These are phyloP conservation scores for Trichothecium roseum DNA, from an alignment of 2,329 filamentous ascomycete genomes.

Conservation along the genomic window DNA sequence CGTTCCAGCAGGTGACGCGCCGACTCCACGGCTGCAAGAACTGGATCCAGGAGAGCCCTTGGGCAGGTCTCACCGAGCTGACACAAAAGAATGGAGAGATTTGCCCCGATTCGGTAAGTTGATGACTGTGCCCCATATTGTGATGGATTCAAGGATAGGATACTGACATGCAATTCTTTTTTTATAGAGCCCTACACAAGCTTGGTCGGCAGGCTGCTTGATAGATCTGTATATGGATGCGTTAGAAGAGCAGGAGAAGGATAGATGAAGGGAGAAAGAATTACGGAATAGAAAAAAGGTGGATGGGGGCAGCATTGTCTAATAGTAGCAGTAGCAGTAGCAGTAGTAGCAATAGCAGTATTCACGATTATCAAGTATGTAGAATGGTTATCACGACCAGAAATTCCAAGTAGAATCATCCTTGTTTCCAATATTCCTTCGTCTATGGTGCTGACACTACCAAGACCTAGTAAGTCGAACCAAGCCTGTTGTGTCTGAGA, in stretches of 20 bases:
- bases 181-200: constrained; percentile 75
- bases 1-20: constrained; percentile 88
- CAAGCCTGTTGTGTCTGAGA: too few species aligned
- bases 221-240: constrained; percentile 96
- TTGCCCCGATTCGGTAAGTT: constrained; percentile 77
- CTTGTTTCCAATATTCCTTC: too few species aligned
- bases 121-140: constrained; percentile 3
- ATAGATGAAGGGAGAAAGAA: neutral
- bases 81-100: constrained; percentile 81
- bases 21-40: constrained; percentile 75
- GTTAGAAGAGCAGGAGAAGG: constrained; percentile 36
- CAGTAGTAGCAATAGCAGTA: too few species aligned
- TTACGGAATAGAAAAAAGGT: neutral
- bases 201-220: constrained; percentile 90
- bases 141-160: neutral
- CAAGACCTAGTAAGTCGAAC: too few species aligned
- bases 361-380: too few species aligned
- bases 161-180: neutral
- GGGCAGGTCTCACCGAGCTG: constrained; percentile 87
- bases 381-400: too few species aligned
- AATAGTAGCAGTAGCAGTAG: too few species aligned
- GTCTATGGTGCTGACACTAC: too few species aligned
- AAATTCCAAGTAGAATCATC: too few species aligned
- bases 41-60: constrained; percentile 67
- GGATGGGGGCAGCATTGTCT: too few species aligned